A percentile compares a stretch with the other conserved stretches of the same genome.
Evolutionary conservation across 345 rosid species (phyloP).

Genomic region (Heritiera fomes): DNA sequence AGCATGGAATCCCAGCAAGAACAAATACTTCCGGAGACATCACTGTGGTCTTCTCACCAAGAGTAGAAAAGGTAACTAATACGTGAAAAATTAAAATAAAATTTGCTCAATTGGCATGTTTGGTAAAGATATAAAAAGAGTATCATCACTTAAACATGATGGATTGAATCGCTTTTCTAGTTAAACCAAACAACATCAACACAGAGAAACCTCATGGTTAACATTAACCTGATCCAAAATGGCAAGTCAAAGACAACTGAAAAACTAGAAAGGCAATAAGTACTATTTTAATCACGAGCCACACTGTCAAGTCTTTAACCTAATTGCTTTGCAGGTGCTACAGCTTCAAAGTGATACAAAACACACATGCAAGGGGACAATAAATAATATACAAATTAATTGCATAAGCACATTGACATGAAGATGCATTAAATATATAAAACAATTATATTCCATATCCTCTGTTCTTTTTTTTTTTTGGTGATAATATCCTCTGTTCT

Average conservation of each 20-base stretch:
- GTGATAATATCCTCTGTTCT: neutral
- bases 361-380: neutral
- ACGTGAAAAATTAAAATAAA: conserved; percentile 25
- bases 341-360: neutral
- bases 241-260: neutral
- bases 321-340: neutral
- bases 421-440: neutral
- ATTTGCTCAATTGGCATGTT: conserved; percentile 8
- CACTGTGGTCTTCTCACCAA: conserved; percentile 97
- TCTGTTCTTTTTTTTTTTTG: neutral
- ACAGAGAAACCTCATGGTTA: neutral
- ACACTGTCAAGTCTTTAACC: neutral
- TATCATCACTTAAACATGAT: conserved; percentile 5
- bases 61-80: conserved; percentile 79
- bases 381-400: neutral
- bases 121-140: conserved; percentile 13
- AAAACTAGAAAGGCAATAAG: neutral
- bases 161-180: conserved; percentile 5
- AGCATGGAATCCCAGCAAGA: conserved; percentile 91
- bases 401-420: neutral
- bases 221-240: neutral
- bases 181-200: conserved; percentile 13
- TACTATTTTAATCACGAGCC: conserved; percentile 2
- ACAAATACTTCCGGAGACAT: conserved; percentile 97
- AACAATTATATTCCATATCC: neutral